Evolutionary conservation across 2,329 filamentous ascomycete genomes (phyloP), one percentile per base, ranked within the genome.

Genomic region (Venturia pyrina): DNA sequence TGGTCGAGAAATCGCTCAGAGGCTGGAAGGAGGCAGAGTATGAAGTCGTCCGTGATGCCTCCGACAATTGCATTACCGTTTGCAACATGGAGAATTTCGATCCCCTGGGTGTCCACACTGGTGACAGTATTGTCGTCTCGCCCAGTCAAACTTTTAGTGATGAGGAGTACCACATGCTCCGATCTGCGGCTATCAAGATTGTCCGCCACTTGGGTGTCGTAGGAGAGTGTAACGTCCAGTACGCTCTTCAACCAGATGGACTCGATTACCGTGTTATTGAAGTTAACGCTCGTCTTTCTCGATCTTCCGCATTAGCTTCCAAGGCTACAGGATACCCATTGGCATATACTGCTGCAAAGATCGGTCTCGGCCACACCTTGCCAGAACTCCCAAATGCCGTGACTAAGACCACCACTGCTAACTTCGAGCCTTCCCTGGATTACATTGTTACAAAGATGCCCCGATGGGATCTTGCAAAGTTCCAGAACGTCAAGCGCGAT

Each of bases 81-180:
- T 98, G 93, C 84, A 98, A 96, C 81, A 96, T 96, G 91, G 91
- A 96, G 79, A 98, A 98, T 84, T 98, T 98, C 73, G 95, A 98
- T 75, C 95, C 95, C 70, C 86, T 99, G 46, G 95, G 95, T 74
- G 96, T 96, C 66, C 95, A 99, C 79, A 99, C 95, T 60, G 95
- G 95, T 80, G 95, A 99, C 82, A 97, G 93, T 72, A 99, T 99
- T 73, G 95, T 99, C 69, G 93, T 98, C 68, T 95, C 95, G 50
- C 95, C 95, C 62, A 95, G 90, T 80, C 95, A 99, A 81, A 99
- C 95, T 32, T 83, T 99, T 73, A 96, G 90, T 74, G 95, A 99
- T 72, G 95, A 98, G 82, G 95, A 99, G 79, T 99, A 98, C 78
- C 93, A 99, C 82, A 98, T 99, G 95, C 90, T 99, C 71, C 91